A percentile compares a stretch with the other conserved stretches of the same genome.
phyloP scores from a whole-genome alignment of 169 alveolate species.

The Eimeria necatrix region DNA sequence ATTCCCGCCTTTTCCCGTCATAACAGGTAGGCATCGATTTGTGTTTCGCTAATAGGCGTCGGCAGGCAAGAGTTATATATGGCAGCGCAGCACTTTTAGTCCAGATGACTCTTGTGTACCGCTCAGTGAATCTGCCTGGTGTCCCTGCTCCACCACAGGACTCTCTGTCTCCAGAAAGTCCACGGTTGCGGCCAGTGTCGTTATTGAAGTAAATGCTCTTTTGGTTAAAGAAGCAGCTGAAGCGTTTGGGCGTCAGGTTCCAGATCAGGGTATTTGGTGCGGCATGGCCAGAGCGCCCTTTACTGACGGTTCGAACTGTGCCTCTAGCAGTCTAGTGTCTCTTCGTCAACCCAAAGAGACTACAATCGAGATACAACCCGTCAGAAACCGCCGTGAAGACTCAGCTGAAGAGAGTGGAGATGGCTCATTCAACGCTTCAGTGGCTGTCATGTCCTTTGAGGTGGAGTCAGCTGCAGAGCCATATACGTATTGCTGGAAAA shows the following conservation, averaged over 20 bases:
- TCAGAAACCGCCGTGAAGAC: slow-evolving; percentile 44
- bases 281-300: slow-evolving; percentile 1
- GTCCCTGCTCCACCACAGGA: not conserved
- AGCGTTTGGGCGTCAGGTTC: slow-evolving; percentile 19
- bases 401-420: slow-evolving; percentile 40
- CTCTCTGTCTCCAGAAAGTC: slow-evolving; percentile 16
- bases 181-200: not conserved
- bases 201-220: slow-evolving; percentile 21
- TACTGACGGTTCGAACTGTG: slow-evolving; percentile 8
- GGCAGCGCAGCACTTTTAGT: not conserved
- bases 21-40: slow-evolving; percentile 1
- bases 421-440: not conserved
- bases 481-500: slow-evolving; percentile 38
- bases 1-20: slow-evolving; percentile 3
- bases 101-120: not conserved
- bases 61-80: not conserved
- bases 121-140: not conserved
- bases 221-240: not conserved
- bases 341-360: not conserved
- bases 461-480: not conserved
- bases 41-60: not conserved
- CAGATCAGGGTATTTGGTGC: slow-evolving; percentile 45
- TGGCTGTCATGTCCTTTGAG: slow-evolving; percentile 44
- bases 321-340: not conserved
- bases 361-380: not conserved